These are phyloP conservation scores for Acer campestre DNA, from an alignment of 345 rosid genomes.

Conservation along the genomic window DNA sequence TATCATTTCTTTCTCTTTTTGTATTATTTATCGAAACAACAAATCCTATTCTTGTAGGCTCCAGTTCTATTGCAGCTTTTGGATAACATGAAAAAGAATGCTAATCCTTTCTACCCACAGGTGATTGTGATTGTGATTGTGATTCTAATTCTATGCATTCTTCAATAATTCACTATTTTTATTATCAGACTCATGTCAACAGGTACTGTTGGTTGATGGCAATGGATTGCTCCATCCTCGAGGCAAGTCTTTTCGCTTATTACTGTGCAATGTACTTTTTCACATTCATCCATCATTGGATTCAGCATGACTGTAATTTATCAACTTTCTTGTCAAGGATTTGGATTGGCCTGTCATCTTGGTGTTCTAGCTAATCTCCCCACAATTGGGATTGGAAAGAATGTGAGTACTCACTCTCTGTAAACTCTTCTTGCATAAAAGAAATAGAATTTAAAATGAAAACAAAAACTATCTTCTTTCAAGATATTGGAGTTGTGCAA, in stretches of 20 bases:
- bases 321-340: constrained; percentile 48
- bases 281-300: neutral
- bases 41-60: constrained; percentile 41
- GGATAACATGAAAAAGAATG: constrained; percentile 56
- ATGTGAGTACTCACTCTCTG: constrained; percentile 38
- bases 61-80: constrained; percentile 67
- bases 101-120: constrained; percentile 70
- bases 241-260: constrained; percentile 47
- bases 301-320: neutral
- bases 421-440: neutral
- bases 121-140: constrained; percentile 26
- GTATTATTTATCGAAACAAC: neutral
- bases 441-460: neutral
- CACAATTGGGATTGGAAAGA: constrained; percentile 84
- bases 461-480: neutral
- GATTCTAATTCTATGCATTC: neutral
- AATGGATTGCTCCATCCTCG: constrained; percentile 95
- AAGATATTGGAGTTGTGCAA: too few relatives aligned
- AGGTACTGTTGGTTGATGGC: constrained; percentile 90
- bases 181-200: constrained; percentile 8
- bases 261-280: neutral
- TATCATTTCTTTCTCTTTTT: neutral
- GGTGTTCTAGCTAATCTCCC: constrained; percentile 84
- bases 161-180: neutral
- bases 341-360: constrained; percentile 88